Evolutionary conservation across 2,329 filamentous ascomycete species (phyloP).

Genomic region (Pseudogymnoascus sp.): DNA sequence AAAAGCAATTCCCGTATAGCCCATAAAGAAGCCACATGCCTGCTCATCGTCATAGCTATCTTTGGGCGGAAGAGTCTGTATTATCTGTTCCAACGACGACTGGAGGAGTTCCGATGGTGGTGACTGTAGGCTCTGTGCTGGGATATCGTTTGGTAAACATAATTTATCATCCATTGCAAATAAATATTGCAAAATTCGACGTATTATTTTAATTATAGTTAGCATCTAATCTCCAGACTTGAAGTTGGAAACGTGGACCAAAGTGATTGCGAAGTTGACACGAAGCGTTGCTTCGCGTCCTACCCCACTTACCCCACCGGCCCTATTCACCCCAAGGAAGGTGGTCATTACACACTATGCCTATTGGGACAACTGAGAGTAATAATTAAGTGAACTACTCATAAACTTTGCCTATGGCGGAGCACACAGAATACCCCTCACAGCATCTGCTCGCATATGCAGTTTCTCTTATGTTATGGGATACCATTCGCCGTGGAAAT

Average conservation of each 20-base stretch:
- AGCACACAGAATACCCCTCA: not conserved
- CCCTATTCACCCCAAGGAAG: not conserved
- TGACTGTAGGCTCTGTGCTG: not conserved
- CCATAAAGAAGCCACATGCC: slow-evolving; percentile 1
- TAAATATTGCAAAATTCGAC: not conserved
- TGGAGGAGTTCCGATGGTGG: not conserved
- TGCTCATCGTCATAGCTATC: not conserved
- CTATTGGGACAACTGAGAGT: not conserved
- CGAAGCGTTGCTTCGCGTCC: not conserved
- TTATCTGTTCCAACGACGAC: not conserved
- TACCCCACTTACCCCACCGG: not conserved
- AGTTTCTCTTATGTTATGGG: not conserved
- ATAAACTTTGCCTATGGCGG: not conserved
- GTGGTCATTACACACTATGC: not conserved
- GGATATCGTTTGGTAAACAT: not conserved
- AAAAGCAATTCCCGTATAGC: not conserved
- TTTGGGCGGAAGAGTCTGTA: not conserved
- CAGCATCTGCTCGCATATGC: not conserved
- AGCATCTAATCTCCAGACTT: not conserved
- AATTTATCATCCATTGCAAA: not conserved
- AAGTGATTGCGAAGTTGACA: not conserved
- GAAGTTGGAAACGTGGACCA: not conserved
- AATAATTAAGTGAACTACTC: not conserved
- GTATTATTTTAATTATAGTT: not conserved
- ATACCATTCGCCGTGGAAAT: not conserved